Percentiles rank a stretch among this genome's conserved stretches.
Evolutionary conservation across 2,329 filamentous ascomycete species (phyloP).

Genomic region (Mycosphaerella arachidis): DNA sequence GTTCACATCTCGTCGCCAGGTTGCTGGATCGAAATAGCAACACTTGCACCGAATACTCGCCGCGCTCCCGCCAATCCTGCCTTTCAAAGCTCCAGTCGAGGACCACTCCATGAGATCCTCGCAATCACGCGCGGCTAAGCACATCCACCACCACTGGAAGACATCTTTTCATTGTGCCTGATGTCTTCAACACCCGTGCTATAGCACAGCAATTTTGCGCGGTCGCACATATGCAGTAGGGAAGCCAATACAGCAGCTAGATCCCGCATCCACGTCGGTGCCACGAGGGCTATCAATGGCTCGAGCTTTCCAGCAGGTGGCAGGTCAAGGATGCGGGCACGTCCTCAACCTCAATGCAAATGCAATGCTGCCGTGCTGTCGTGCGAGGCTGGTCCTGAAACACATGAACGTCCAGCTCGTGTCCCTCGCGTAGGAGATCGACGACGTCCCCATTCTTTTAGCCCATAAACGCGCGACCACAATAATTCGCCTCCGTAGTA

Average conservation of each 20-base stretch:
- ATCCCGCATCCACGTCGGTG: slow-evolving; percentile 1
- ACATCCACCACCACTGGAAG: not conserved
- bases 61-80: not conserved
- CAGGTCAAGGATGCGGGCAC: not conserved
- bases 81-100: not conserved
- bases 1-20: not conserved
- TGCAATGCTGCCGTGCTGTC: not conserved
- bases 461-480: not conserved
- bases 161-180: not conserved
- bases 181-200: not conserved
- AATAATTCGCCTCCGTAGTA: not conserved
- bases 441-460: not conserved
- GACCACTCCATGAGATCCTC: not conserved
- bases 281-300: not conserved
- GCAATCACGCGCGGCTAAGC: not conserved
- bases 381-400: not conserved
- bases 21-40: not conserved
- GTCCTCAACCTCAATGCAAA: not conserved
- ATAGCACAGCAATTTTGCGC: slow-evolving; percentile 2
- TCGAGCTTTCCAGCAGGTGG: not conserved
- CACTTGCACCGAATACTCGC: not conserved
- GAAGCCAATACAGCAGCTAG: not conserved
- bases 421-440: not conserved
- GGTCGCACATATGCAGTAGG: not conserved
- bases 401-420: not conserved